Base-by-base conservation (phyloP, 176 grass and related monocot genomes). In the Luzula sylvatica region DNA sequence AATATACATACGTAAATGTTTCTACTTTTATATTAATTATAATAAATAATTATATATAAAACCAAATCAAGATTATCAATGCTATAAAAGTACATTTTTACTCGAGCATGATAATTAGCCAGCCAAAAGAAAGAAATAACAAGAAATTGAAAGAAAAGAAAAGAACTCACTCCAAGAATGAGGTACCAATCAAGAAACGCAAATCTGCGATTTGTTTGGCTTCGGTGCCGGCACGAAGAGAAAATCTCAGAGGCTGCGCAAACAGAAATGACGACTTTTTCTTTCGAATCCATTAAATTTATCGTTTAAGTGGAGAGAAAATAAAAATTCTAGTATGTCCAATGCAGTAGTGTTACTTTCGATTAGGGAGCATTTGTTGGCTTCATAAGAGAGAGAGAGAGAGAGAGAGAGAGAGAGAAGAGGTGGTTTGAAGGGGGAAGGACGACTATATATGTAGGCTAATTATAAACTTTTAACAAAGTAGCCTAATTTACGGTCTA, bases 141-240 rank as follows among this genome's bases (percentile, higher is more conserved):
- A 46, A 7, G 0, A 53, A 35, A 1, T 55, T 4, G 0, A 23
- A 20, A 6, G 17, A 5, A 46, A 38, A 19, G 17, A 3, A 32
- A 0, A 1, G 5, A 17, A 65, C 77, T 67, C 53, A 95, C 83
- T 67, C 76, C 65, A 72, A 95, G 89, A 70, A 95, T 70, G 47
- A 95, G 83, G 74, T 95, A 95, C 83, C 89, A 95, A 65, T 95
- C 89, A 52, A 88, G 53, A 57, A 95, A 88, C 30, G 19, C 41
- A 30, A 72, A 46, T 14, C 43, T 55, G 28, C 48, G 26, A 14
- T 66, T 46, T 2, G 82, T 79, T 2, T 70, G 52, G 56, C 62
- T 55, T 51, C 53, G 76, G 70, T 95, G 89, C 50, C 43, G 1
- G 74, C 90, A 95, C 1, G 67, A 61, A 13, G 80, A 17, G 74